A percentile compares a stretch with the other conserved stretches of the same genome.
Evolutionary conservation across 495 filamentous ascomycete genomes (phyloP).

Genomic region (Penicillium angulare): DNA sequence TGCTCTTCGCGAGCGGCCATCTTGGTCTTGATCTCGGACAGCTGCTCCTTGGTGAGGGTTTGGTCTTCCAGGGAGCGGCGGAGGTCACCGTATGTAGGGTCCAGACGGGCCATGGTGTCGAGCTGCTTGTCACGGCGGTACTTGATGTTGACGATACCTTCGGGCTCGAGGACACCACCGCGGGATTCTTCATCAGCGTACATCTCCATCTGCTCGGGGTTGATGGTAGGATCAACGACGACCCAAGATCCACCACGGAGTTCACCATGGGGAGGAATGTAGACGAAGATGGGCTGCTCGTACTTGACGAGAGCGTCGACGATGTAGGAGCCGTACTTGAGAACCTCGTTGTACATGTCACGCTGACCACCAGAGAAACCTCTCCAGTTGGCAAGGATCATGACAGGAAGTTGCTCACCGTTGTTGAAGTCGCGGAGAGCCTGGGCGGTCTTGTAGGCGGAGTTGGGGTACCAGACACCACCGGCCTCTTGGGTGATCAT

Average conservation of each 20-base stretch:
- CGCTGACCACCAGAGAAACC: conserved; percentile 99
- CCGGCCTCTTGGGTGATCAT: conserved; percentile 90
- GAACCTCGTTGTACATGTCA: conserved; percentile 99
- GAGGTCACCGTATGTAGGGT: conserved; percentile 76
- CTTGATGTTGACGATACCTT: conserved; percentile 98
- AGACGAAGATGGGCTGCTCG: conserved; percentile 97
- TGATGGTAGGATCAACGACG: conserved; percentile 97
- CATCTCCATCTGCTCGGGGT: conserved; percentile 97
- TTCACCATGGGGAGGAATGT: conserved; percentile 95
- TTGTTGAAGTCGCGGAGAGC: conserved; percentile 99
- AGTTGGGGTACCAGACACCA: conserved; percentile 99
- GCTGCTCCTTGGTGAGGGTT: conserved; percentile 67
- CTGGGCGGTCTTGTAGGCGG: conserved; percentile 98
- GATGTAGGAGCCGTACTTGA: conserved; percentile 99
- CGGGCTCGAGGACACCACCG: conserved; percentile 95
- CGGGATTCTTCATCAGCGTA: conserved; percentile 96
- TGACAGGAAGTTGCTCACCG: conserved; percentile 94
- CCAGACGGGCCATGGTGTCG: conserved; percentile 95
- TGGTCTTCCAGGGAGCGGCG: conserved; percentile 72
- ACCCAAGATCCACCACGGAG: conserved; percentile 99
- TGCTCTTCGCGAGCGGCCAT: conserved; percentile 85
- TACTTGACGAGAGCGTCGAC: conserved; percentile 97
- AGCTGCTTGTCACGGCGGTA: conserved; percentile 96
- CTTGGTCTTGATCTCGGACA: conserved; percentile 74
- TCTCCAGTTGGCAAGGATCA: conserved; percentile 99